These are phyloP conservation scores for Penicillium sp. DNA, from an alignment of 2,329 filamentous ascomycete species.

Conservation along the genomic window DNA sequence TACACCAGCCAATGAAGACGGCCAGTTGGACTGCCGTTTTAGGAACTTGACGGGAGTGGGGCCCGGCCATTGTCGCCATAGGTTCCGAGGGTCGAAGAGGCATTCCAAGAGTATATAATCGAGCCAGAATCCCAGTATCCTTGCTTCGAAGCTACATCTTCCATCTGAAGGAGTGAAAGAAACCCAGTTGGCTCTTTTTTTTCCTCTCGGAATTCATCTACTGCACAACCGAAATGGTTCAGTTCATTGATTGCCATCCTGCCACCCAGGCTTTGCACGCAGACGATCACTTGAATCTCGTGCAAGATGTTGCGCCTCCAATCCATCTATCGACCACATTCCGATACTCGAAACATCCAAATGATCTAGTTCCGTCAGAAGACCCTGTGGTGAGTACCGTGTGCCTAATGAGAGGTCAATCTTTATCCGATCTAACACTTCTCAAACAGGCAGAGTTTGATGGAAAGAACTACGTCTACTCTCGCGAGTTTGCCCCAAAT, in stretches of 20 bases:
- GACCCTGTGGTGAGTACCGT: conserved; percentile 49
- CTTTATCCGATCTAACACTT: neutral
- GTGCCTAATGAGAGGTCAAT: neutral
- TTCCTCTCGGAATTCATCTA: no score
- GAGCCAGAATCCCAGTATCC: no score
- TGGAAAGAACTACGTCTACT: conserved; percentile 65
- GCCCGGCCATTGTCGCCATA: neutral
- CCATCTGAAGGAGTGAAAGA: no score
- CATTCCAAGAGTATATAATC: no score
- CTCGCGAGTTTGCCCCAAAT: conserved; percentile 71
- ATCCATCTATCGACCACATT: conserved; percentile 90
- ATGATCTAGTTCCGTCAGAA: conserved; percentile 50
- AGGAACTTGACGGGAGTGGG: conserved; percentile 20
- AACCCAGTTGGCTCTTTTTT: no score
- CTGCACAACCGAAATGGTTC: no score
- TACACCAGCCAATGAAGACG: no score
- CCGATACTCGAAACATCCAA: conserved; percentile 67
- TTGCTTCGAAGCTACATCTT: no score
- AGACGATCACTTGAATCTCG: conserved; percentile 67
- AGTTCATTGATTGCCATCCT: conserved; percentile 7
- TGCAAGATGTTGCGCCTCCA: conserved; percentile 76
- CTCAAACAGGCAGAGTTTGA: conserved; percentile 17
- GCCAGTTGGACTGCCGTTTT: conserved; percentile 4
- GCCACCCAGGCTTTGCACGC: conserved; percentile 67
- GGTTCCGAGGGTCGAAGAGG: no score